Evolutionary conservation across 2,329 filamentous ascomycete genomes (phyloP).

Genomic region (Coniella lustricola): DNA sequence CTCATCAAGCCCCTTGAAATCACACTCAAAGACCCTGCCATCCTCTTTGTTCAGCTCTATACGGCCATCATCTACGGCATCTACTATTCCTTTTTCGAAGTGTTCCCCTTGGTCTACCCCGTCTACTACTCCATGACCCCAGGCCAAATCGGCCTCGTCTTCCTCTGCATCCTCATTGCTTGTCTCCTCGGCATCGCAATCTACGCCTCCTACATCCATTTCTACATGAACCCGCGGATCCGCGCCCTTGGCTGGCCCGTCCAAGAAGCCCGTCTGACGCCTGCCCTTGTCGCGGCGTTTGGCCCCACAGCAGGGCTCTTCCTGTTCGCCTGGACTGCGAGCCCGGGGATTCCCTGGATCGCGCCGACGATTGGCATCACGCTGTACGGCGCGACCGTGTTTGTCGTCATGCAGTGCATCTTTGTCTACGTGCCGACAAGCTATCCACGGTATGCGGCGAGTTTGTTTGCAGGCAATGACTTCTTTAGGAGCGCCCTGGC

Average conservation of each 20-base stretch:
- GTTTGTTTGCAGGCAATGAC: conserved; percentile 54
- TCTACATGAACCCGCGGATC: conserved; percentile 45
- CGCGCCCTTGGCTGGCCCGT: conserved; percentile 39
- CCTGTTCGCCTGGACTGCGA: conserved; percentile 52
- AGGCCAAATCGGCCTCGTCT: conserved; percentile 52
- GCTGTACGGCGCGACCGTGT: conserved; percentile 44
- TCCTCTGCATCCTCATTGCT: conserved; percentile 52
- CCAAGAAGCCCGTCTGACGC: conserved; percentile 48
- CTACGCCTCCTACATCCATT: conserved; percentile 47
- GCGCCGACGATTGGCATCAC: conserved; percentile 51
- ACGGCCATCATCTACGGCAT: conserved; percentile 55
- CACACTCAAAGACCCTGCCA: conserved; percentile 53
- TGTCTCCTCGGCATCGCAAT: conserved; percentile 43
- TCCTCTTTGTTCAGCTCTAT: conserved; percentile 56
- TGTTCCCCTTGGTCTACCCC: conserved; percentile 58
- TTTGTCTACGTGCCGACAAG: conserved; percentile 52
- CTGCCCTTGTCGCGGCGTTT: conserved; percentile 45
- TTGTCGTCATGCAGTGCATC: conserved; percentile 52
- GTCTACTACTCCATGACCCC: conserved; percentile 52
- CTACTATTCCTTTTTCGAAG: conserved; percentile 59
- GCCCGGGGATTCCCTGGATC: conserved; percentile 45
- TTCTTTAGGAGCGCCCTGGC: conserved; percentile 52
- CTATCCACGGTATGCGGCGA: conserved; percentile 51
- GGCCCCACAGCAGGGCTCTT: conserved; percentile 53
- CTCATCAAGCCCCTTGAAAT: conserved; percentile 56